phyloP scores from a whole-genome alignment of 345 rosid genomes.

The Gynandropsis gynandra region DNA sequence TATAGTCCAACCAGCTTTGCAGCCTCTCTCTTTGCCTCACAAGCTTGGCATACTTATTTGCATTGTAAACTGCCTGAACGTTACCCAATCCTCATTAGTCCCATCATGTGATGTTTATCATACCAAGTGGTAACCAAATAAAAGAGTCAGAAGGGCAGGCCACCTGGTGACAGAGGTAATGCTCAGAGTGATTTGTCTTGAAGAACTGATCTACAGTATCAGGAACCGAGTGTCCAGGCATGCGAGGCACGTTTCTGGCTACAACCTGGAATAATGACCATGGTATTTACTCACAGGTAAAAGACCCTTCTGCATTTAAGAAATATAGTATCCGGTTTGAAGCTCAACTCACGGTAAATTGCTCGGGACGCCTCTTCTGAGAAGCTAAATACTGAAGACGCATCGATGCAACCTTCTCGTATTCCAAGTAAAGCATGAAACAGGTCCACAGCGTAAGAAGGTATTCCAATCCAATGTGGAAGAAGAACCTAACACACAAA shows the following conservation, averaged over 20 bases:
- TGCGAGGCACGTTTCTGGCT: constrained; percentile 75
- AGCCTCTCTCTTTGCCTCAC: constrained; percentile 70
- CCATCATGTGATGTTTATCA: neutral
- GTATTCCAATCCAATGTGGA: constrained; percentile 77
- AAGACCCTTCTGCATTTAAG: neutral
- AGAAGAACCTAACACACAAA: constrained; percentile 57
- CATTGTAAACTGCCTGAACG: constrained; percentile 75
- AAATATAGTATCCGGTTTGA: neutral
- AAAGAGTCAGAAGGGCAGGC: neutral
- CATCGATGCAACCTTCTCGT: constrained; percentile 62
- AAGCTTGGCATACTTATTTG: constrained; percentile 63
- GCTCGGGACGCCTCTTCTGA: constrained; percentile 68
- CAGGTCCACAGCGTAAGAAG: constrained; percentile 85
- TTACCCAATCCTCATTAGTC: too few relatives aligned
- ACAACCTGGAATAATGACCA: constrained; percentile 54
- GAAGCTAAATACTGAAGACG: constrained; percentile 80
- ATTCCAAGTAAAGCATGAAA: constrained; percentile 87
- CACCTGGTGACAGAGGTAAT: constrained; percentile 91
- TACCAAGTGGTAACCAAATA: constrained; percentile 4
- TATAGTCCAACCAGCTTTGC: constrained; percentile 81
- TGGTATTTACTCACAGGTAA: neutral
- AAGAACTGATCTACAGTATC: constrained; percentile 76
- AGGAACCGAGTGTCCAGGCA: constrained; percentile 43
- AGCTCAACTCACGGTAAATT: constrained; percentile 74
- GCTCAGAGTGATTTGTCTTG: constrained; percentile 71